These are phyloP conservation scores for Dillenia suffruticosa DNA, from an alignment of 164 flowering plant species.

Conservation along the genomic window DNA sequence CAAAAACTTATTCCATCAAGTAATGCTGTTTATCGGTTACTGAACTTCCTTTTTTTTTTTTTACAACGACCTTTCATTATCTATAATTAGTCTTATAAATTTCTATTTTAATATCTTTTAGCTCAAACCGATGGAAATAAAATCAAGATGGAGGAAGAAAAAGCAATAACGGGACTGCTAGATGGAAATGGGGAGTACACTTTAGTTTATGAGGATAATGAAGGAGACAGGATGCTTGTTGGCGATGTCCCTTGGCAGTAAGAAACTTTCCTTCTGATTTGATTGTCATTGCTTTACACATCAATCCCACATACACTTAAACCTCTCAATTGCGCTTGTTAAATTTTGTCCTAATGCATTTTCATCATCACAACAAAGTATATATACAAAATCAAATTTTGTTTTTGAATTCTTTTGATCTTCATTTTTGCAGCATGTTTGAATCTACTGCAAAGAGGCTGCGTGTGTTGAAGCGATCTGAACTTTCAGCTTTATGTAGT, in stretches of 20 bases:
- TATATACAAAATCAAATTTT: no score
- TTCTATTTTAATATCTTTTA: slow-evolving; percentile 18
- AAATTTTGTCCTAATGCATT: no score
- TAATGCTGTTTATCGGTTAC: no score
- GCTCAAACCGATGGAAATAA: slow-evolving; percentile 65
- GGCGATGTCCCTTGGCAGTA: slow-evolving; percentile 98
- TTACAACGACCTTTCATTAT: no score
- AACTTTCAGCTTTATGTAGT: slow-evolving; percentile 28
- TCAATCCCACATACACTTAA: no score
- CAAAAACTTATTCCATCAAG: no score
- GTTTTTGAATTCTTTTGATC: no score
- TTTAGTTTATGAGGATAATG: slow-evolving; percentile 84
- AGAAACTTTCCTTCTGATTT: slow-evolving; percentile 31
- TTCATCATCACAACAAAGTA: no score
- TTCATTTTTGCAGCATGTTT: slow-evolving; percentile 47
- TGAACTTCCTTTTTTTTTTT: no score
- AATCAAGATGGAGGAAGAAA: slow-evolving; percentile 39
- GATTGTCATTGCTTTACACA: no score
- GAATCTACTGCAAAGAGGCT: slow-evolving; percentile 50
- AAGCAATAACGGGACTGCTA: slow-evolving; percentile 57
- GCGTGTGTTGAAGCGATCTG: slow-evolving; percentile 51
- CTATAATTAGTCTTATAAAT: no score
- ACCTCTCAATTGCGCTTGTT: no score
- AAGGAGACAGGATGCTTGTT: slow-evolving; percentile 93
- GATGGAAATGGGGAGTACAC: slow-evolving; percentile 94